Evolutionary conservation across 192 early-diverging fungal genomes (phyloP), one percentile per base, ranked within the genome.

Genomic region (Chytriomyces sp.): DNA sequence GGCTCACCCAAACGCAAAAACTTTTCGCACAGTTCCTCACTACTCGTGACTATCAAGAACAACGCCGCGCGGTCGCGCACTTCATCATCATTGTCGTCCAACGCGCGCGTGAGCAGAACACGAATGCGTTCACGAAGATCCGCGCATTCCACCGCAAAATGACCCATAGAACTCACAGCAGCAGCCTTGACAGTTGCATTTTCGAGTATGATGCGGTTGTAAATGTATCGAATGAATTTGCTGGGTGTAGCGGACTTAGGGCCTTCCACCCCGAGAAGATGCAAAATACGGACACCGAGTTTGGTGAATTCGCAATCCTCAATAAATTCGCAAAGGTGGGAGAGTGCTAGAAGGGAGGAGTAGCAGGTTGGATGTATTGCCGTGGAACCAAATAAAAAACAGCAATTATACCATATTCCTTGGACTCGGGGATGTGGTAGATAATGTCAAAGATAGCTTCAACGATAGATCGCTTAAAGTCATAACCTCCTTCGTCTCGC

Each of bases 281-380:
- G 92, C 59, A 99, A 82, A 67, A 98, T 93, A 53, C 95, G 91
- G 59, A 99, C 96, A 19, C 96, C 95, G 4, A 99, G 86, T 82
- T 99, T 98, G 22, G 93, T 93, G 79, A 96, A 99, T 78, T 99
- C 97, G 81, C 97, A 99, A 76, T 99, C 97, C 76, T 99, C 97
- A 74, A 99, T 99, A 69, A 99, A 98, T 83, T 99, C 97, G 79
- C 97, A 99, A 57, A 99, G 84, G 67, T 98, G 93, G 10, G 92
- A 91, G 54, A 99, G 85, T 40, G 95, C 97, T 86, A 44, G 19
- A 22, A 32, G 54, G 40, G 59, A 77, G 38, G 14, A 36, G 34
- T 44, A 64, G n/a, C 12, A 41, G 5, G 39, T 22, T 57, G 14
- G 8, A 57, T 57, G 8, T 10, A 25, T 57, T 25, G 7, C 30